Conservation (phyloP, 169 alveolate genomes). For the Plasmodium vinckei region DNA sequence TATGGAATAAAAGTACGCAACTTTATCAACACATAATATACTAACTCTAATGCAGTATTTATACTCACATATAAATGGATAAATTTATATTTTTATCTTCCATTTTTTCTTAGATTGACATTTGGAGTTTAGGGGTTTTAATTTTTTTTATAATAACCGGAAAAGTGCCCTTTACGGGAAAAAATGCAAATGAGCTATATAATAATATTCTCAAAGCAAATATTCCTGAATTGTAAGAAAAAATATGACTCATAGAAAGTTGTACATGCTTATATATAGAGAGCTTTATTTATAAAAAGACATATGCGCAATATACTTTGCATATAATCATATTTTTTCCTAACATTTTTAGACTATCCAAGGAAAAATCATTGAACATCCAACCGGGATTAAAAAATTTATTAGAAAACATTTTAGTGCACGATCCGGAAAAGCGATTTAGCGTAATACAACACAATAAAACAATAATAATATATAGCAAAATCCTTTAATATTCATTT, state of each 20-base stretch:
- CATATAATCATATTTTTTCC: neutral
- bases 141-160: conserved; percentile 82
- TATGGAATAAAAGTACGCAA: conserved; percentile 76
- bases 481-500: no score
- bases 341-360: conserved; percentile 30
- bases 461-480: no score
- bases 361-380: conserved; percentile 53
- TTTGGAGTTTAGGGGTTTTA: conserved; percentile 82
- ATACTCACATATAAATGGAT: neutral
- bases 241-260: neutral
- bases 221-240: conserved; percentile 53
- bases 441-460: conserved; percentile 27
- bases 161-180: conserved; percentile 79
- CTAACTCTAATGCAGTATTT: neutral
- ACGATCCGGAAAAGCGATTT: conserved; percentile 74
- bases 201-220: conserved; percentile 64
- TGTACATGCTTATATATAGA: neutral
- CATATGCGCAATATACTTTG: neutral
- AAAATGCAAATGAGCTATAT: conserved; percentile 67
- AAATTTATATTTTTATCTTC: neutral
- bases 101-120: conserved; percentile 57
- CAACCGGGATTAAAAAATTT: conserved; percentile 72
- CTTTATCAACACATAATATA: neutral
- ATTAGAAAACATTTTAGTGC: conserved; percentile 63
- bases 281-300: neutral